A percentile compares a stretch with the other conserved stretches of the same genome.
Conservation (phyloP, 148 eudicot genomes). For the Selenicereus undatus region DNA sequence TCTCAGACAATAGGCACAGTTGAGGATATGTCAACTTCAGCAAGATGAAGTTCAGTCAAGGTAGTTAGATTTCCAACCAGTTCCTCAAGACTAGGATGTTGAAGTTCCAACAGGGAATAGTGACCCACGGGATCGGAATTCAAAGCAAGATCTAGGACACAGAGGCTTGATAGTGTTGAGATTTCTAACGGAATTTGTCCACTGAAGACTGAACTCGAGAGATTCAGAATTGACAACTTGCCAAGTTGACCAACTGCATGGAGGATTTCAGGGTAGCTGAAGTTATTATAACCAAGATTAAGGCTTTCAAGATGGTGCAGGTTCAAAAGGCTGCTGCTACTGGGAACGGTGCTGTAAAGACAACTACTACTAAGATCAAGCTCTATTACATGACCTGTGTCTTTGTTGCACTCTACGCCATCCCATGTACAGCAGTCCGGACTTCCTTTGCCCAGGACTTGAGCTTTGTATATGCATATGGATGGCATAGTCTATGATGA, state of each 20-base stretch:
- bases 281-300: slow-evolving; percentile 9
- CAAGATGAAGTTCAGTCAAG: too few relatives aligned
- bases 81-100: too few relatives aligned
- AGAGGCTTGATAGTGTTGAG: too few relatives aligned
- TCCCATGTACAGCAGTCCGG: slow-evolving; percentile 39
- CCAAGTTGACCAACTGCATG: slow-evolving; percentile 19
- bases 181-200: slow-evolving; percentile 4
- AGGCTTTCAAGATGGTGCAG: slow-evolving; percentile 31
- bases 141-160: too few relatives aligned
- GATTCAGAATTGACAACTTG: slow-evolving; percentile 22
- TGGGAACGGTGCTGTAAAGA: slow-evolving; percentile 14
- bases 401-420: slow-evolving; percentile 29
- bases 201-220: too few relatives aligned
- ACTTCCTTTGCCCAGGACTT: too few relatives aligned
- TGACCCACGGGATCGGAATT: too few relatives aligned
- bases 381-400: slow-evolving; percentile 23
- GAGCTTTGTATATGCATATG: background rate
- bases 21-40: too few relatives aligned
- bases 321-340: slow-evolving; percentile 15
- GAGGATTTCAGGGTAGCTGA: background rate
- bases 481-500: background rate
- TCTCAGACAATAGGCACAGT: too few relatives aligned
- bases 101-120: too few relatives aligned
- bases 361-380: slow-evolving; percentile 28
- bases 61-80: too few relatives aligned